Evolutionary conservation across 148 eudicot species (phyloP).

Genomic region (Camellia japonica): DNA sequence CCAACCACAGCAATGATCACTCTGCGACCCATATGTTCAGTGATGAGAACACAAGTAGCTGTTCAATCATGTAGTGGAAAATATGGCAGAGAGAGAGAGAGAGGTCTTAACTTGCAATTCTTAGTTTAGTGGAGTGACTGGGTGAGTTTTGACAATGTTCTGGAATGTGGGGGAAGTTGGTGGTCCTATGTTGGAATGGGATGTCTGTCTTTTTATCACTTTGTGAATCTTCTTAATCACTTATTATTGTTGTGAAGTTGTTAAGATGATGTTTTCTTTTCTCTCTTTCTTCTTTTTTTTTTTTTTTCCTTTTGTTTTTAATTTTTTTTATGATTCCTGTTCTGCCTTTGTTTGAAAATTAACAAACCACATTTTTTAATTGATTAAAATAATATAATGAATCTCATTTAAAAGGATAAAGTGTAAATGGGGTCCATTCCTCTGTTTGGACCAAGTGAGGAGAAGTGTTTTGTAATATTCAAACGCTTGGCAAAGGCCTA

Average conservation of each 20-base stretch:
- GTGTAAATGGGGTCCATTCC: too few relatives aligned
- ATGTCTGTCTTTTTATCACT: not conserved
- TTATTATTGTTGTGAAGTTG: not conserved
- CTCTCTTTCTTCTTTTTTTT: not conserved
- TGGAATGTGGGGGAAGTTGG: too few relatives aligned
- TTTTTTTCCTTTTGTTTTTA: too few relatives aligned
- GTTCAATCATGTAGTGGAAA: slow-evolving; percentile 54
- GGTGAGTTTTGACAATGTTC: not conserved
- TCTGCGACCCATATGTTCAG: slow-evolving; percentile 43
- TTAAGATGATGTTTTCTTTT: not conserved
- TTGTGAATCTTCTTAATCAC: not conserved
- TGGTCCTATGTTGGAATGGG: not conserved
- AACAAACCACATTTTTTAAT: too few relatives aligned
- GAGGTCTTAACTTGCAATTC: not conserved
- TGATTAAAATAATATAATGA: too few relatives aligned
- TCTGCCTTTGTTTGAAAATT: not conserved
- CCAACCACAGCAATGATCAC: slow-evolving; percentile 24
- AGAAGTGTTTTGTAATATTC: too few relatives aligned
- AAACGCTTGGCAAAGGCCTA: too few relatives aligned
- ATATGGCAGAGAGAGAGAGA: not conserved
- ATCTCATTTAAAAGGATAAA: too few relatives aligned
- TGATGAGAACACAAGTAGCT: slow-evolving; percentile 57
- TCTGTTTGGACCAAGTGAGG: too few relatives aligned
- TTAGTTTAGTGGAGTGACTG: not conserved
- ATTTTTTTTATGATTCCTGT: not conserved